Conservation (phyloP, 1,139 yeast species). For the Nematodospora anomalae region DNA sequence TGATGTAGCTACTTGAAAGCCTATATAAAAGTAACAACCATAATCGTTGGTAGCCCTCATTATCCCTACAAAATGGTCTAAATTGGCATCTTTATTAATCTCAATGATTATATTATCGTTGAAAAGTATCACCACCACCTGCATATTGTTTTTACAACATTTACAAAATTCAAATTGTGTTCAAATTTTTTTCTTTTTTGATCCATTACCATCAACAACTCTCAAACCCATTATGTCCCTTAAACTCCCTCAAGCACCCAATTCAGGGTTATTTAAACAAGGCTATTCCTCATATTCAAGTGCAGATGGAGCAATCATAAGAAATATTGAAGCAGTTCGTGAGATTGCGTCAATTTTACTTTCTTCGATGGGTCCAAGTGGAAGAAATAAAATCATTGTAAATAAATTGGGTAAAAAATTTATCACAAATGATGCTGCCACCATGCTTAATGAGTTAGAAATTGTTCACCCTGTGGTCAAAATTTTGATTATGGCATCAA, state of each 20-base stretch:
- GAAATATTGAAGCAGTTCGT: conserved; percentile 92
- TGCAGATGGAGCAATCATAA: conserved; percentile 91
- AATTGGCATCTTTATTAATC: too few species aligned
- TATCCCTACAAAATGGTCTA: too few species aligned
- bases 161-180: not conserved
- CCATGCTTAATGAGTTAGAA: conserved; percentile 89
- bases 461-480: conserved; percentile 98
- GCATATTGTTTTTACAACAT: conserved; percentile 4
- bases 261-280: conserved; percentile 89
- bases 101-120: too few species aligned
- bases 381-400: conserved; percentile 92
- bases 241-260: conserved; percentile 90
- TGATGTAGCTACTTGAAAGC: too few species aligned
- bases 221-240: conserved; percentile 90
- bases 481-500: conserved; percentile 91
- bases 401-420: conserved; percentile 79
- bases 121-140: conserved; percentile 1
- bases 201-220: conserved; percentile 3
- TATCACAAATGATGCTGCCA: conserved; percentile 95
- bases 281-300: conserved; percentile 89
- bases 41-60: too few species aligned
- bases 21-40: too few species aligned
- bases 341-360: conserved; percentile 90
- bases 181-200: not conserved
- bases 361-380: conserved; percentile 97